These are phyloP conservation scores for Cladosporium cucumerinum DNA, from an alignment of 2,329 filamentous ascomycete genomes.

Conservation along the genomic window DNA sequence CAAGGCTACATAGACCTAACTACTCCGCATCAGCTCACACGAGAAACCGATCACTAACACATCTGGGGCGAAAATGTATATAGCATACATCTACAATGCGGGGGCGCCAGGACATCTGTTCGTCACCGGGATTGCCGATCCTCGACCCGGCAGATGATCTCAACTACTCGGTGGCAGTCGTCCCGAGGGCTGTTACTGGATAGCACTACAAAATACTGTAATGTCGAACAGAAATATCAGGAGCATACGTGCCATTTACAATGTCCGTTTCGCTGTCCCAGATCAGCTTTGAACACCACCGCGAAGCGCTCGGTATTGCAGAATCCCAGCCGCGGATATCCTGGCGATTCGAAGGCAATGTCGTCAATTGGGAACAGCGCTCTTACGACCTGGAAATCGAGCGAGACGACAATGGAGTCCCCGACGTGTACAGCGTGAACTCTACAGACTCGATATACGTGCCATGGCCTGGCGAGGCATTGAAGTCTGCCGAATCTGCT, in stretches of 20 bases:
- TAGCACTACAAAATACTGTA: not conserved
- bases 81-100: not conserved
- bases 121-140: not conserved
- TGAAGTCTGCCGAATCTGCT: slow-evolving; percentile 1
- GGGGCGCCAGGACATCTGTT: not conserved
- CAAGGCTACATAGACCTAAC: not conserved
- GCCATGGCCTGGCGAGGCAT: slow-evolving; percentile 1
- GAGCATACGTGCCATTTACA: not conserved
- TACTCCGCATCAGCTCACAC: slow-evolving; percentile 5
- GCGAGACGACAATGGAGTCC: not conserved
- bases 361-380: slow-evolving; percentile 3
- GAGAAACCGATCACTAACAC: not conserved
- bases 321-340: slow-evolving; percentile 5
- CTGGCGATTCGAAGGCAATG: slow-evolving; percentile 9
- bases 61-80: not conserved
- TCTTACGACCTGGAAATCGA: slow-evolving; percentile 6
- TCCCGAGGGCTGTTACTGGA: not conserved
- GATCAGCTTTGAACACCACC: slow-evolving; percentile 7
- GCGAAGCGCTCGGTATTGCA: not conserved
- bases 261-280: slow-evolving; percentile 10
- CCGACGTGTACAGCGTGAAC: not conserved
- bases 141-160: not conserved
- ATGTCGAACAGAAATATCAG: not conserved
- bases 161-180: not conserved
- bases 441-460: slow-evolving; percentile 5